These are phyloP conservation scores for Austroboletus novae-zelandiae DNA, from an alignment of 1,284 basidiomycete species.

Conservation along the genomic window DNA sequence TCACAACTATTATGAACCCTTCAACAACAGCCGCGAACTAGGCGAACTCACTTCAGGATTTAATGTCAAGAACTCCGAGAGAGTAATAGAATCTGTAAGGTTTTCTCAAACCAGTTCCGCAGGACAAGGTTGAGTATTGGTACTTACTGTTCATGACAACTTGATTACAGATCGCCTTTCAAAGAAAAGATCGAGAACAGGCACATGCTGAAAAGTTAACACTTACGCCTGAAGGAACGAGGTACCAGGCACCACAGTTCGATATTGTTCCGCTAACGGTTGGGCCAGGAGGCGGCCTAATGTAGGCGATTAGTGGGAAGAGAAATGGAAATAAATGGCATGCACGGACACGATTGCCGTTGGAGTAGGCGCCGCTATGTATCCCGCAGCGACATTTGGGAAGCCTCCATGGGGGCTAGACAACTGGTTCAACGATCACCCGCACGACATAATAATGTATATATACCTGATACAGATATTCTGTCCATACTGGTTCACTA, in stretches of 20 bases:
- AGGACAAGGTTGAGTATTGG: background rate
- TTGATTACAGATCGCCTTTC: background rate
- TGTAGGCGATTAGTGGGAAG: background rate
- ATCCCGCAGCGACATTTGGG: background rate
- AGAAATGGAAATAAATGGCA: background rate
- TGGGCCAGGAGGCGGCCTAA: background rate
- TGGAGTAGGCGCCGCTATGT: background rate
- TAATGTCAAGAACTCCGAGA: slow-evolving; percentile 1
- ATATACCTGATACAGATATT: background rate
- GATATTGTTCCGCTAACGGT: background rate
- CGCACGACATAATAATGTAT: background rate
- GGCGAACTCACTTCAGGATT: background rate
- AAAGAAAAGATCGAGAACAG: background rate
- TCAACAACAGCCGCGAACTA: background rate
- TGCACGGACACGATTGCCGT: slow-evolving; percentile 1
- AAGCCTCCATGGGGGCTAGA: background rate
- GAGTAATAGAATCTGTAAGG: background rate
- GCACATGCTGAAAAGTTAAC: background rate
- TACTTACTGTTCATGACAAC: slow-evolving; percentile 2
- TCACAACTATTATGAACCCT: background rate
- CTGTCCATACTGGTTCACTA: slow-evolving; percentile 1
- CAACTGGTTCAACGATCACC: background rate
- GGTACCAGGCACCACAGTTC: background rate
- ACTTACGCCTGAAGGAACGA: background rate
- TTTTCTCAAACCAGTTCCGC: background rate